These are phyloP conservation scores for Oidiodendron maius DNA, from an alignment of 495 filamentous ascomycete species.

Conservation along the genomic window DNA sequence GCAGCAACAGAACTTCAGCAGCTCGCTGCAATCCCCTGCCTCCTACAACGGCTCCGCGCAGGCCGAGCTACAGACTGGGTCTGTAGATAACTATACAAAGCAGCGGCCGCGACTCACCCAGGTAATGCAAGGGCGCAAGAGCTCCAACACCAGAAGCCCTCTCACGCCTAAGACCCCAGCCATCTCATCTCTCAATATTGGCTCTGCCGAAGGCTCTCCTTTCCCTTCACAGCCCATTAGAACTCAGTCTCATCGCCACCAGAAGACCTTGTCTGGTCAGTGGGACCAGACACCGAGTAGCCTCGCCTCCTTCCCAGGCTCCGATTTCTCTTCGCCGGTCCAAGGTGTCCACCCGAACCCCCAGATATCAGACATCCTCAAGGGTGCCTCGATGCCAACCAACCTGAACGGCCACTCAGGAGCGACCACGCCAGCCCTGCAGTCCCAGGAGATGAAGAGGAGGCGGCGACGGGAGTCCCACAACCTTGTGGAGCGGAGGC, in stretches of 20 bases:
- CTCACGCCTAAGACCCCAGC: conserved; percentile 67
- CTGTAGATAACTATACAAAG: conserved; percentile 38
- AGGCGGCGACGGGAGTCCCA: conserved; percentile 88
- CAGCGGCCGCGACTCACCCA: conserved; percentile 53
- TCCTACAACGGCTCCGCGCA: conserved; percentile 46
- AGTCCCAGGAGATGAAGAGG: conserved; percentile 87
- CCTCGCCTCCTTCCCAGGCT: conserved; percentile 71
- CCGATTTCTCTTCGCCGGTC: conserved; percentile 69
- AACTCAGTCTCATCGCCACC: conserved; percentile 55
- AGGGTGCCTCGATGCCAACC: conserved; percentile 48
- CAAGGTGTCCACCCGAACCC: conserved; percentile 32
- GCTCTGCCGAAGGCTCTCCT: conserved; percentile 24
- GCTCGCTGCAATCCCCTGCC: conserved; percentile 43
- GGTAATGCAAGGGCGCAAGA: conserved; percentile 57
- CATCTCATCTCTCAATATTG: conserved; percentile 17
- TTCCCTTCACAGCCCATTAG: conserved; percentile 73
- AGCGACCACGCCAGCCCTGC: conserved; percentile 39
- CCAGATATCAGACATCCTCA: conserved; percentile 46
- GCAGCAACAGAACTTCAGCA: conserved; percentile 44
- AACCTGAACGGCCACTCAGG: conserved; percentile 41
- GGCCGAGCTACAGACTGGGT: conserved; percentile 36
- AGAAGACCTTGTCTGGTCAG: conserved; percentile 72
- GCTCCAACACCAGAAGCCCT: conserved; percentile 65
- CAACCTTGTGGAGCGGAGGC: conserved; percentile 90
- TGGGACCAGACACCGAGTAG: conserved; percentile 75